Base-by-base conservation (phyloP, 2,329 filamentous ascomycete genomes). In the Hypoxylon rubiginosum region DNA sequence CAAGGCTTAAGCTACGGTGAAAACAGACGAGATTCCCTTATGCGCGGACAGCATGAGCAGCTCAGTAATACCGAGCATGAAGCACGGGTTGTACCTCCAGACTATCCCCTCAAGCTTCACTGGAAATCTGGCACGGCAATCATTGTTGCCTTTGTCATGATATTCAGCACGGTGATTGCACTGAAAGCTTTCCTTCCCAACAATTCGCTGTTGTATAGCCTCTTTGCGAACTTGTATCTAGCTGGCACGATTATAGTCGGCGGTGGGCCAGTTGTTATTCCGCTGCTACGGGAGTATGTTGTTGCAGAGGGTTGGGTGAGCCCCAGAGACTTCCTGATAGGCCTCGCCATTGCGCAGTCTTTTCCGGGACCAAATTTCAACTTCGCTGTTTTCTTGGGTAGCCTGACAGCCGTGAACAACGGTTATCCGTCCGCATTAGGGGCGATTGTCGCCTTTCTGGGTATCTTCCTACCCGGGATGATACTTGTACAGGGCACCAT, bases 211-310 rank as follows among this genome's bases (percentile, higher is more conserved):
- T 77, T 84, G 0, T 88, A 88, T 69, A 82, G 85, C 51, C 83
- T 93, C 24, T 93, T 93, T 71, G 83, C 89, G 4, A 93, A 92
- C 75, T 86, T 93, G 79, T 92, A 90, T 72, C 86, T 93, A 0
- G 91, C 91, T 0, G 91, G 91, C 0, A 93, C 91, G 1, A 85
- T 90, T 62, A 90, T 89, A 68, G 88, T 90, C 53, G 88, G 88
- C 3, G 88, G 88, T 2, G 88, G 88, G 0, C 88, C 88, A 0
- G 88, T 90, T 0, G 88, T 91, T 0, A 90, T 91, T 48, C 88
- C 89, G 0, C 81, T 91, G 0, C 80, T 91, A 1, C 82, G 87
- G 17, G 84, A 88, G 64, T 88, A 87, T 70, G 81, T 92, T 36
- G 91, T 92, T 0, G 82, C 84, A 0, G 88, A 90, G 24, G 88